phyloP scores from a whole-genome alignment of 1,139 yeast genomes.

The Blastobotrys serpentis region DNA sequence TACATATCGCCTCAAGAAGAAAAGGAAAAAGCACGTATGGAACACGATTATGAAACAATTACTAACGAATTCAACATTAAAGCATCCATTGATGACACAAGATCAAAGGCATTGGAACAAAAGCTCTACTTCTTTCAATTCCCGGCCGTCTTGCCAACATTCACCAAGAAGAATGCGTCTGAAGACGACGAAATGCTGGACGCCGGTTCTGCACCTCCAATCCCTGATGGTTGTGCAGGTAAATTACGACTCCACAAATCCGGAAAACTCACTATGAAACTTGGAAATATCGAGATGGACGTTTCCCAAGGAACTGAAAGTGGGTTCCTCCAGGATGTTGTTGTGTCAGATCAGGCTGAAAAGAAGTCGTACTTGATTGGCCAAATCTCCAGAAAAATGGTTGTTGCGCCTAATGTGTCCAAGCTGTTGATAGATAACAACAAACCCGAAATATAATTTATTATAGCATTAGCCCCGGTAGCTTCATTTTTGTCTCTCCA shows the following conservation, averaged over 20 bases:
- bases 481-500: neutral
- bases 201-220: conserved; percentile 3
- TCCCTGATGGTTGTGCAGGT: conserved; percentile 62
- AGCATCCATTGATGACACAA: conserved; percentile 16
- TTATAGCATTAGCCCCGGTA: too few species aligned
- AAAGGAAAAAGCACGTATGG: conserved; percentile 24
- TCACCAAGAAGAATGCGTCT: conserved; percentile 29
- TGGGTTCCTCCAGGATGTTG: conserved; percentile 73
- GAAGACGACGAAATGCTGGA: conserved; percentile 21
- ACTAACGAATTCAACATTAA: conserved; percentile 31
- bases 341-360: conserved; percentile 53
- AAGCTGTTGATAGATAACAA: conserved; percentile 14
- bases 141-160: conserved; percentile 65
- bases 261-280: conserved; percentile 70
- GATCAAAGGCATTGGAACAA: conserved; percentile 37
- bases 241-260: conserved; percentile 72
- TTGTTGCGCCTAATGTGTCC: conserved; percentile 49
- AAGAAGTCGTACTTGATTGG: conserved; percentile 59
- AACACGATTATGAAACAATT: conserved; percentile 31
- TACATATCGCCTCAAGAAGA: conserved; percentile 26
- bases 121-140: conserved; percentile 63
- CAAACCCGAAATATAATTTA: neutral
- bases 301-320: conserved; percentile 72
- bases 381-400: conserved; percentile 55
- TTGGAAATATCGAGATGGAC: conserved; percentile 70